Evolutionary conservation across 352 stramenopile species (phyloP).

Genomic region (Elongisporangium prolatum): DNA sequence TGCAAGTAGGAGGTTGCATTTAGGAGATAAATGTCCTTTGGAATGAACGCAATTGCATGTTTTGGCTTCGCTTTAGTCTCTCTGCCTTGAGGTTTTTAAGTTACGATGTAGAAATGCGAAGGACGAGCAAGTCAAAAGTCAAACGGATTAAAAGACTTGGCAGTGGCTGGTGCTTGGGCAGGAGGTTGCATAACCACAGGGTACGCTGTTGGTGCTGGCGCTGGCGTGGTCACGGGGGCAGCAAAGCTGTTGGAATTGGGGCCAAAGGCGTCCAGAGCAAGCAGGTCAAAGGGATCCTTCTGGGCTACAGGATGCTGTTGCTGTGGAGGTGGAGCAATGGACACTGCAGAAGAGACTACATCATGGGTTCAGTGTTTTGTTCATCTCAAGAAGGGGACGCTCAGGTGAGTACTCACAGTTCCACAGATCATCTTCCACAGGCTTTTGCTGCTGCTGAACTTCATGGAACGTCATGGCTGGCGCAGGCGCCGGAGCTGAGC

Average conservation of each 20-base stretch:
- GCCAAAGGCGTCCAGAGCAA: not conserved
- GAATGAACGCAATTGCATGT: conserved; percentile 1
- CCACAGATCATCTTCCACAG: not conserved
- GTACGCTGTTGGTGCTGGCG: not conserved
- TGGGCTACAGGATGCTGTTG: conserved; percentile 1
- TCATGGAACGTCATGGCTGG: not conserved
- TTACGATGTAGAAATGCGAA: not conserved
- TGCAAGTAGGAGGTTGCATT: not conserved
- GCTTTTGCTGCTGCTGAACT: not conserved
- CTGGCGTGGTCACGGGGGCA: not conserved
- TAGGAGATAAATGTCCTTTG: not conserved
- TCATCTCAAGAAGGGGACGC: no score
- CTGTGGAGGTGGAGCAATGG: conserved; percentile 1
- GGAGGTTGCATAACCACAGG: not conserved
- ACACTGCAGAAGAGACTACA: not conserved
- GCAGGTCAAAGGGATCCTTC: not conserved
- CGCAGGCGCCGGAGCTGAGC: not conserved
- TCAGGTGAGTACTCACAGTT: not conserved
- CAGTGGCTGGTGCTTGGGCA: conserved; percentile 5
- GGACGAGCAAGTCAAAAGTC: conserved; percentile 25
- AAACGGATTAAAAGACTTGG: conserved; percentile 47
- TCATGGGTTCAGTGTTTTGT: not conserved
- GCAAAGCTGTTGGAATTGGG: not conserved
- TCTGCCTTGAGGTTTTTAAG: not conserved
- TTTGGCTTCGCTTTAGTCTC: conserved; percentile 1